Evolutionary conservation across 768 basidiomycete genomes (phyloP).

Genomic region (Rubroboletus satanas): DNA sequence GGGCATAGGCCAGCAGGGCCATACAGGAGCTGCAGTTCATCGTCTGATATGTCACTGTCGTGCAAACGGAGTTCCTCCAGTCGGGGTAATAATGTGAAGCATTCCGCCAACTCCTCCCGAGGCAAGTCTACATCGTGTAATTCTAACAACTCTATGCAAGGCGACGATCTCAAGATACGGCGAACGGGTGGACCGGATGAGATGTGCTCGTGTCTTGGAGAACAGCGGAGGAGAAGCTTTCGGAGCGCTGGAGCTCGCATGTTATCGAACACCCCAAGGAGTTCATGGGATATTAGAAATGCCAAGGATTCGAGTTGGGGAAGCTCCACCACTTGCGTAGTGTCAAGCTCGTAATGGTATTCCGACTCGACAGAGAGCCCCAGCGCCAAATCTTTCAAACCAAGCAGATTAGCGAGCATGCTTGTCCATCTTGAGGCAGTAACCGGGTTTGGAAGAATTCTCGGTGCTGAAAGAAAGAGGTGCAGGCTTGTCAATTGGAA

Average conservation of each 20-base stretch:
- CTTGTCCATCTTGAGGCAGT: conserved; percentile 23
- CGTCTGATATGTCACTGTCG: conserved; percentile 54
- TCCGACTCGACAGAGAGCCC: conserved; percentile 32
- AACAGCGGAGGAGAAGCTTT: conserved; percentile 40
- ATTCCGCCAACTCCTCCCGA: conserved; percentile 34
- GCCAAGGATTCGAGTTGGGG: conserved; percentile 29
- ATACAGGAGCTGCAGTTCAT: conserved; percentile 36
- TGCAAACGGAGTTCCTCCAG: conserved; percentile 52
- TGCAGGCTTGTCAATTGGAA: conserved; percentile 34
- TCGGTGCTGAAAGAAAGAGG: conserved; percentile 29
- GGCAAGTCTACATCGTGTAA: conserved; percentile 47
- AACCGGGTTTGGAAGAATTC: conserved; percentile 16
- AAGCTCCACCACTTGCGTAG: conserved; percentile 13
- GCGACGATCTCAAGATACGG: conserved; percentile 28
- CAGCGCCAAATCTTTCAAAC: conserved; percentile 41
- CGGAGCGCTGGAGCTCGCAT: conserved; percentile 36
- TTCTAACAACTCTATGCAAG: conserved; percentile 42
- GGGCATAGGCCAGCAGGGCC: conserved; percentile 45
- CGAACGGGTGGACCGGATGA: conserved; percentile 28
- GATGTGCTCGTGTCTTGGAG: conserved; percentile 17
- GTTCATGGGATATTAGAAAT: conserved; percentile 29
- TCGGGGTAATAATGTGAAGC: conserved; percentile 35
- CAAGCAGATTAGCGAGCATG: conserved; percentile 38
- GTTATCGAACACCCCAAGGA: conserved; percentile 28
- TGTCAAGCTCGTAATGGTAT: conserved; percentile 19